These are phyloP conservation scores for Cordyceps farinosa DNA, from an alignment of 2,329 filamentous ascomycete species.

Conservation along the genomic window DNA sequence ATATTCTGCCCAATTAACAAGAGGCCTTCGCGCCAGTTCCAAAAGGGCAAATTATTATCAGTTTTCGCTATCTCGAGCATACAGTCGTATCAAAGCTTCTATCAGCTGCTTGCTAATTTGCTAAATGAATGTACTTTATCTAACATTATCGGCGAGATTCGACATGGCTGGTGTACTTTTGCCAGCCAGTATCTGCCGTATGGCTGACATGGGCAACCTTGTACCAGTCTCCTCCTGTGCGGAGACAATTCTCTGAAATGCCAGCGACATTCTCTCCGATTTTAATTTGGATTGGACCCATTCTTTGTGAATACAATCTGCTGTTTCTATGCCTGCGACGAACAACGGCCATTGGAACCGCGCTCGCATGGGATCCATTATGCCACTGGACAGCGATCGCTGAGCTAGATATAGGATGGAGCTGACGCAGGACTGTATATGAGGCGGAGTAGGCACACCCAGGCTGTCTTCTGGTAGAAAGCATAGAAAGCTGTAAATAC, in stretches of 20 bases:
- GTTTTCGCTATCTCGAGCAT: too few relatives aligned
- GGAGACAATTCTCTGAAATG: not conserved
- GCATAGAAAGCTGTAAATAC: constrained; percentile 9
- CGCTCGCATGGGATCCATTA: not conserved
- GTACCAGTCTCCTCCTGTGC: not conserved
- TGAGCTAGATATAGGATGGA: constrained; percentile 8
- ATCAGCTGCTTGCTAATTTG: too few relatives aligned
- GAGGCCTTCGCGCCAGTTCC: too few relatives aligned
- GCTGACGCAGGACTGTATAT: not conserved
- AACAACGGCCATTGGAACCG: constrained; percentile 11
- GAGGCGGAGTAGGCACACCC: not conserved
- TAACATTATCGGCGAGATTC: too few relatives aligned
- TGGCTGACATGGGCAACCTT: not conserved
- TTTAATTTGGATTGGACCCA: constrained; percentile 11
- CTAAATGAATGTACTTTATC: too few relatives aligned
- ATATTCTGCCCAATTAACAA: too few relatives aligned
- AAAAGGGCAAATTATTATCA: too few relatives aligned
- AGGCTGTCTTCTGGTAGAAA: not conserved
- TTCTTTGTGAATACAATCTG: constrained; percentile 12
- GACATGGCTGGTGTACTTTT: not conserved
- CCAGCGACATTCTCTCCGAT: not conserved
- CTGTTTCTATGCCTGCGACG: constrained; percentile 12
- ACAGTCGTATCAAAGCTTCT: too few relatives aligned
- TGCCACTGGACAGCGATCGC: constrained; percentile 2
- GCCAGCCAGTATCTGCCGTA: not conserved